Base-by-base conservation (phyloP, 768 basidiomycete genomes). In the Postia placenta region DNA sequence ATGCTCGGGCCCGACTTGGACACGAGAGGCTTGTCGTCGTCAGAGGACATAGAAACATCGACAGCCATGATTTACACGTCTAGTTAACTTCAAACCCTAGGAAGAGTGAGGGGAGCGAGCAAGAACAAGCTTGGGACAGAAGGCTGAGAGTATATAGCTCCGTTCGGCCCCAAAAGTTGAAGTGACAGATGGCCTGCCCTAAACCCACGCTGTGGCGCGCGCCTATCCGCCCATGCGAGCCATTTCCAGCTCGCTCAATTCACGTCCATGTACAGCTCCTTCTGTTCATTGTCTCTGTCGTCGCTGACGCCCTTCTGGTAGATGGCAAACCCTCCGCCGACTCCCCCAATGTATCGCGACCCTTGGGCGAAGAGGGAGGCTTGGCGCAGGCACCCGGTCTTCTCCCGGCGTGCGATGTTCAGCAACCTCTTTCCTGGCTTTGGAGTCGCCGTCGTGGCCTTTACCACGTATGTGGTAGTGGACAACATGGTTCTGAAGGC, bases 311-410 rank as follows among this genome's bases (percentile, higher is more conserved):
- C 45, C 14, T 28, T 39, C 27, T 48, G n/a, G 42, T 45, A 64
- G 58, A 86, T 87, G 82, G 60, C 79, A 45, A 79, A 77, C 42
- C 48, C 58, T 26, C 62, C 55, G 46, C 56, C 53, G 19, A 54
- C 55, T 53, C 74, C 72, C 47, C 85, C 83, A n/a, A 71, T 88
- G 47, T 93, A 84, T 62, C 84, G 91, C 67, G 93, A 96, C 65
- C 92, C 92, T 44, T 96, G 93, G 93, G 89, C 90, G 19, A 92
- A 87, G 69, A 73, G 83, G 53, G 92, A 96, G 58, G 89, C 91
- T 33, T 96, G 92, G 92, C 78, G 93, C 60, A 92, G 84, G 65
- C 83, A 81, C 60, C 83, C 87, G n/a, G 80, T 94, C 48, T 96
- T 96, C 73, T 78, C 82, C 52, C 87, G 85, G 57, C 81, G 84